Evolutionary conservation across 1,284 basidiomycete genomes (phyloP).

Genomic region (Apiotrichum brassicae): DNA sequence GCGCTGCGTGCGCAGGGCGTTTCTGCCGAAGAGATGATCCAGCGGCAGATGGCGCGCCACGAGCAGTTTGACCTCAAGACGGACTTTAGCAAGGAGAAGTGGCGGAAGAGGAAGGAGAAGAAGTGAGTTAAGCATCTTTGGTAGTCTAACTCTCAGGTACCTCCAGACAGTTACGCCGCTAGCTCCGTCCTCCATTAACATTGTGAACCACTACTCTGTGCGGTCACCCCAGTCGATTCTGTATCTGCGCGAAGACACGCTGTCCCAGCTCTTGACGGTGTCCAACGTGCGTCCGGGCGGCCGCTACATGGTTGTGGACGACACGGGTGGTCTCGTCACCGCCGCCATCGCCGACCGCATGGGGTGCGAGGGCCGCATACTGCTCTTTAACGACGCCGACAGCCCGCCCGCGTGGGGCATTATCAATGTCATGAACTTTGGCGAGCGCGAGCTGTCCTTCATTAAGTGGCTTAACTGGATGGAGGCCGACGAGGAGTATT

Average conservation of each 20-base stretch:
- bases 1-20: conserved; percentile 50
- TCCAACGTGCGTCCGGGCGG: conserved; percentile 81
- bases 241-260: conserved; percentile 76
- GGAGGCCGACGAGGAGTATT: conserved; percentile 66
- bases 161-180: conserved; percentile 82
- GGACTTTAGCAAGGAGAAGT: conserved; percentile 95
- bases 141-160: conserved; percentile 55
- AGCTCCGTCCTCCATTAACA: conserved; percentile 78
- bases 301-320: conserved; percentile 82
- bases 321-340: conserved; percentile 83
- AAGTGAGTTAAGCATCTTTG: conserved; percentile 56
- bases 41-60: conserved; percentile 83
- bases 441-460: conserved; percentile 55
- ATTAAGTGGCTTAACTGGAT: conserved; percentile 83
- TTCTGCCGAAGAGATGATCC: conserved; percentile 74
- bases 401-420: conserved; percentile 89
- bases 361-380: conserved; percentile 73
- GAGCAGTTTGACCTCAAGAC: conserved; percentile 85
- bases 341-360: conserved; percentile 77
- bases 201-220: conserved; percentile 65
- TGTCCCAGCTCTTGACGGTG: conserved; percentile 79
- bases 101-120: conserved; percentile 86
- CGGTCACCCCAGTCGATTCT: conserved; percentile 77
- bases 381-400: conserved; percentile 84
- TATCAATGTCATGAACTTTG: conserved; percentile 78